Base-by-base conservation (phyloP, 1,139 yeast genomes). In the Kluyveromyces sp. region DNA sequence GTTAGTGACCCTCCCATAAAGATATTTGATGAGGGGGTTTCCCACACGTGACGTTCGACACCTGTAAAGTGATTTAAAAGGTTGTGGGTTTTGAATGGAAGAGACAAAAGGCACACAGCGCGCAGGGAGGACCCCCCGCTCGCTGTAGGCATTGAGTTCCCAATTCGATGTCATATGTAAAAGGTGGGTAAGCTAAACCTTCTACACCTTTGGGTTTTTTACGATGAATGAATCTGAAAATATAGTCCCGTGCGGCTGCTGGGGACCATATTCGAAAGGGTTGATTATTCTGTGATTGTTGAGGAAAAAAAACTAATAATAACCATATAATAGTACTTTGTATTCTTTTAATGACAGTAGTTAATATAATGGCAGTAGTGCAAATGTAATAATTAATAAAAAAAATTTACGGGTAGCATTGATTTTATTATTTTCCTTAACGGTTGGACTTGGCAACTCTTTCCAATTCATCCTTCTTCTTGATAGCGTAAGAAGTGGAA, bases 371-470 rank as follows among this genome's bases (percentile, higher is more conserved):
- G 21, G 21, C 21, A 15, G 2, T 15, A 15, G 21, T 34, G 42
- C 29, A 45, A 43, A 36, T 25, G 34, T 26, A 37, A 37, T 30
- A 34, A 15, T 26, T 25, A 28, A 32, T 28, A 34, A 34, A 36
- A 37, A 35, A 40, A 25, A 42, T 39, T 10, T 34, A 32, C 37
- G 41, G 4, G 15, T 33, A 33, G 34, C 15, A 33, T 10, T 33
- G 15, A 33, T 33, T 1, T 33, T 15, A 15, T 15, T 15, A 15
- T 21, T 33, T 33, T 53, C 49, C 63, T 85, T 92, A 92, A 88
- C 98, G 97, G 95, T 92, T 92, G 75, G 97, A 89, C 81, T 92
- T 92, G 75, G 98, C 98, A 76, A 92, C 98, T 86, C 98, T 95
- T 83, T 94, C 98, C 76, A 92, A 86, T 83, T 92, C 99, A 76